Evolutionary conservation across 495 filamentous ascomycete species (phyloP).

Genomic region (Xylaria castorea): DNA sequence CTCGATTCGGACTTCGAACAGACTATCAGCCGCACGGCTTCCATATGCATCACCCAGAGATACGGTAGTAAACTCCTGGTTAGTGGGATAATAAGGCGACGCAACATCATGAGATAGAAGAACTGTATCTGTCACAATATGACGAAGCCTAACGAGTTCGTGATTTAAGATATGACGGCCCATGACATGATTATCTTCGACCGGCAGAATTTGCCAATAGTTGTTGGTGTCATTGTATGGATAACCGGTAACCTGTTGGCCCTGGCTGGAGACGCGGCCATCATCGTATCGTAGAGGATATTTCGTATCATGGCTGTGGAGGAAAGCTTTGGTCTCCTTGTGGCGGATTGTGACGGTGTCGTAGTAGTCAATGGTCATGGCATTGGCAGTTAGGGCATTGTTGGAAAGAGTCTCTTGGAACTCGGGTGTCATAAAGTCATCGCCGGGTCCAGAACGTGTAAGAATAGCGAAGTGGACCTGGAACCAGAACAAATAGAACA

Average conservation of each 20-base stretch:
- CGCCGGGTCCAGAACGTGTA: constrained; percentile 86
- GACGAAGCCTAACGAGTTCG: constrained; percentile 86
- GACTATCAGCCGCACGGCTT: constrained; percentile 84
- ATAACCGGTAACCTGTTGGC: constrained; percentile 97
- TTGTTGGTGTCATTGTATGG: constrained; percentile 99
- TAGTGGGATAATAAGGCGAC: constrained; percentile 96
- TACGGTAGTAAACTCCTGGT: constrained; percentile 96
- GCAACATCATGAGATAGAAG: constrained; percentile 97
- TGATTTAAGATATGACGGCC: constrained; percentile 78
- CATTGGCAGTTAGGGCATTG: constrained; percentile 87
- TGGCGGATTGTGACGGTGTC: constrained; percentile 87
- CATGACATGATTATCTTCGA: constrained; percentile 57
- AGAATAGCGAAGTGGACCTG: constrained; percentile 97
- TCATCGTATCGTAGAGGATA: constrained; percentile 97
- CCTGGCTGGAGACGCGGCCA: constrained; percentile 95
- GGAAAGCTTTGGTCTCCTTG: constrained; percentile 95
- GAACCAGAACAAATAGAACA: constrained; percentile 99
- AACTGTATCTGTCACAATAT: constrained; percentile 84
- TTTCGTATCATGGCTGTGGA: constrained; percentile 88
- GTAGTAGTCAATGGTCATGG: constrained; percentile 86
- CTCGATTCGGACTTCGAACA: constrained; percentile 93
- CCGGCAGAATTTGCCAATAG: constrained; percentile 91
- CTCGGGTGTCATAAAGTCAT: constrained; percentile 98
- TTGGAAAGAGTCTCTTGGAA: constrained; percentile 97
- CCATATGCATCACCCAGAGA: constrained; percentile 72